Evolutionary conservation across 345 rosid species (phyloP).

Genomic region (Mercurialis annua): DNA sequence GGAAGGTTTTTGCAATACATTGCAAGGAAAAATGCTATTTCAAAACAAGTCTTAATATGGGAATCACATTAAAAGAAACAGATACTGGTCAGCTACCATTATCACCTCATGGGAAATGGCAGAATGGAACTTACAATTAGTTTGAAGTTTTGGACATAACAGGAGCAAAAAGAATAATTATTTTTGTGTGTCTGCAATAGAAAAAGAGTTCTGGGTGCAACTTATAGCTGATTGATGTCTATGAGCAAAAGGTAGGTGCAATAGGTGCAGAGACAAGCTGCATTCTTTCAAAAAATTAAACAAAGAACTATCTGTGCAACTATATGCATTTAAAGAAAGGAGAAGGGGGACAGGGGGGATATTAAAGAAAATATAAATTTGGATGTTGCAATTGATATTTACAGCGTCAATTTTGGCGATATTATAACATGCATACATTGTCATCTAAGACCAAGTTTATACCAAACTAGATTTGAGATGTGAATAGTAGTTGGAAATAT

Average conservation of each 20-base stretch:
- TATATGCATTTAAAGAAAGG: background rate
- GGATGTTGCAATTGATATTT: background rate
- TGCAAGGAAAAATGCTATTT: background rate
- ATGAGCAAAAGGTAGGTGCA: background rate
- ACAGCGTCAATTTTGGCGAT: background rate
- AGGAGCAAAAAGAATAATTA: background rate
- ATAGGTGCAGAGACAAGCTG: background rate
- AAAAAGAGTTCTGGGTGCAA: background rate
- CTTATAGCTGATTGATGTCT: background rate
- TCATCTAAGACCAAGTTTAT: slow-evolving; percentile 4
- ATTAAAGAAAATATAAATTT: background rate
- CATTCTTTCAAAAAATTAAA: background rate
- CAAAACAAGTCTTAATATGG: background rate
- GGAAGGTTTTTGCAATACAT: background rate
- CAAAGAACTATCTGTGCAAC: background rate
- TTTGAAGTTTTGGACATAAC: background rate
- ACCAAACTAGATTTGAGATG: slow-evolving; percentile 7
- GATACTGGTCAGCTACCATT: background rate
- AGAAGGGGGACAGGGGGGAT: background rate
- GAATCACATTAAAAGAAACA: background rate
- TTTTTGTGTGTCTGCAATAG: background rate
- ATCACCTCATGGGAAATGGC: background rate
- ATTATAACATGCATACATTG: background rate
- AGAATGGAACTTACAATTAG: background rate
- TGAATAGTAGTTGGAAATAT: slow-evolving; percentile 11